Base-by-base conservation (phyloP, 495 filamentous ascomycete species). In the Polyplosphaeria fusca region DNA sequence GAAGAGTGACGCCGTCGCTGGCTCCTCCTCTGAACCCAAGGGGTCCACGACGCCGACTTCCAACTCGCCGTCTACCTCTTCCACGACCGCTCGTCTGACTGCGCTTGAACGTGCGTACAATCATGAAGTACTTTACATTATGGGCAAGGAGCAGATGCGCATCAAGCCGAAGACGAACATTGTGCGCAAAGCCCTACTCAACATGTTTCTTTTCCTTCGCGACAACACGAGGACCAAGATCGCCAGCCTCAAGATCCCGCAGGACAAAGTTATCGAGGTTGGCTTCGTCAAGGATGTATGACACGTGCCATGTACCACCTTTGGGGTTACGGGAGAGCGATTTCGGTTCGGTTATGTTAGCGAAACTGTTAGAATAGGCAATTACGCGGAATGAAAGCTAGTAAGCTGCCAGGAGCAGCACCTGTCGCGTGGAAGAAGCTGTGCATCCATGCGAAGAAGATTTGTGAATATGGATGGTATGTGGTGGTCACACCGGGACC, bases 121-220 rank as follows among this genome's bases (percentile, higher is more conserved):
- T n/a, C 74, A 74, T 24, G 82, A 85, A 60, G 75, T 86, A 26
- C 67, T 86, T 32, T 88, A 89, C 61, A 76, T 89, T 19, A 74
- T 88, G 14, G 86, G 86, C 14, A 89, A 89, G 66, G 86, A 88
- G 58, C 78, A 87, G 71, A 77, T 89, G 77, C 71, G 71, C 18
- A 75, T 88, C 58, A 71, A 69, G 43, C 37, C 54, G 14, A 45
- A 42, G 5, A 70, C 68, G 5, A 76, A 73, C 20, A 73, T 77
- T 24, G 45, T 73, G 26, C 71, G 83, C 12, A 75, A 64, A 38
- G 20, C 79, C 0, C 32, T 82, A 5, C 64, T 89, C 47, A 71
- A 67, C 39, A 67, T 74, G 0, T 89, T 88, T 60, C 66, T 89
- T 38, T 88, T 82, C 79, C 77, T 88, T 47, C 64, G 86, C 37